Evolutionary conservation across 108 stramenopile species (phyloP).

Genomic region (Bacterosira constricta): DNA sequence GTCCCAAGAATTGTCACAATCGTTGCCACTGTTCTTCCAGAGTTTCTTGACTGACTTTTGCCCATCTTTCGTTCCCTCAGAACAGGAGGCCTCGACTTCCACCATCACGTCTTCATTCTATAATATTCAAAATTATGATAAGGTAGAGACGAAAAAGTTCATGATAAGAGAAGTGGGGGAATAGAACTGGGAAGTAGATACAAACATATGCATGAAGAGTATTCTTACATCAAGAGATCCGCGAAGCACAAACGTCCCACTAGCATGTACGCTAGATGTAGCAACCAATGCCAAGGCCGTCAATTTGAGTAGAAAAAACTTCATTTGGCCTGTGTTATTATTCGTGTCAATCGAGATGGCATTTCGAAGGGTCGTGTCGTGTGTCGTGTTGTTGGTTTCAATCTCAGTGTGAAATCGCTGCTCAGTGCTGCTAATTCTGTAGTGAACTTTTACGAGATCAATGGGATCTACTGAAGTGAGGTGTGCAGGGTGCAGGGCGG

Average conservation of each 20-base stretch:
- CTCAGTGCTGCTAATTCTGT: too few relatives aligned
- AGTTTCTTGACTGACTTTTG: background rate
- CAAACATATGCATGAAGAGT: too few relatives aligned
- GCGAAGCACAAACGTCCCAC: background rate
- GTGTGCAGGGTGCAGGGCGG: too few relatives aligned
- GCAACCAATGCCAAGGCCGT: background rate
- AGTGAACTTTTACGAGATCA: too few relatives aligned
- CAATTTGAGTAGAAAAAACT: background rate
- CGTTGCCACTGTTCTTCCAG: background rate
- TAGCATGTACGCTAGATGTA: background rate
- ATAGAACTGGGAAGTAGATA: too few relatives aligned
- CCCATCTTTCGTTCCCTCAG: background rate
- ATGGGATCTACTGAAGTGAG: too few relatives aligned
- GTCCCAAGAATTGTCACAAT: background rate
- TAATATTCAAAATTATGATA: background rate
- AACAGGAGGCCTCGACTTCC: background rate
- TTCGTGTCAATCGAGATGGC: background rate
- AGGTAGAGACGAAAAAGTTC: too few relatives aligned
- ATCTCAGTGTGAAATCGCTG: too few relatives aligned
- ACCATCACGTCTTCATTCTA: background rate
- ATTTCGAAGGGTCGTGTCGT: too few relatives aligned
- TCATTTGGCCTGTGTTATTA: background rate
- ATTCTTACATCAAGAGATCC: background rate
- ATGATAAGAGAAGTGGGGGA: too few relatives aligned
- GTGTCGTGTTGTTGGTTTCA: too few relatives aligned